Evolutionary conservation across 2,329 filamentous ascomycete genomes (phyloP).

Genomic region (Lanzia echinophila): DNA sequence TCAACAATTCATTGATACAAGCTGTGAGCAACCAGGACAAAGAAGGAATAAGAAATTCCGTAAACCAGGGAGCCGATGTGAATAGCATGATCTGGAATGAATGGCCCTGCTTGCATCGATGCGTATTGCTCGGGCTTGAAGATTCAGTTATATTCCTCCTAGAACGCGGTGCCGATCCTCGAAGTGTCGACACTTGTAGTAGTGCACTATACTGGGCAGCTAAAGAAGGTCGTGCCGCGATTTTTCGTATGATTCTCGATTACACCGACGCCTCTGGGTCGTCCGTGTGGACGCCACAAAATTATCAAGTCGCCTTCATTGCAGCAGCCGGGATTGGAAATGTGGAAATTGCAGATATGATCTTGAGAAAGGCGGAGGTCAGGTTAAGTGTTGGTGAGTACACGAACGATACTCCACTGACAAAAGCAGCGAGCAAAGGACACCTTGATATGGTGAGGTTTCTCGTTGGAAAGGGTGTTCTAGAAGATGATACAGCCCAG

Average conservation of each 20-base stretch:
- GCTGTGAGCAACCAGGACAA: conserved; percentile 11
- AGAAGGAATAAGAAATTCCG: conserved; percentile 9
- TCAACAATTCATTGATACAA: conserved; percentile 11
- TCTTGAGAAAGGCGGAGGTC: conserved; percentile 16
- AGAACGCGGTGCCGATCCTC: conserved; percentile 16
- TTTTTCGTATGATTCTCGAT: conserved; percentile 32
- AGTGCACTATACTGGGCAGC: conserved; percentile 21
- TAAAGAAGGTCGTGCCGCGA: conserved; percentile 20
- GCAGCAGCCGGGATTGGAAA: conserved; percentile 14
- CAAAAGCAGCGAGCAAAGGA: conserved; percentile 10
- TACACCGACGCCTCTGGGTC: conserved; percentile 34
- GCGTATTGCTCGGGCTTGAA: conserved; percentile 16
- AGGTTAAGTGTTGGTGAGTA: conserved; percentile 10
- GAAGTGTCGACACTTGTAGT: conserved; percentile 7
- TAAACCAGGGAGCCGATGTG: conserved; percentile 16
- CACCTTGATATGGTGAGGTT: conserved; percentile 17
- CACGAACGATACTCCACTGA: conserved; percentile 8
- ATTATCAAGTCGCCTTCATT: conserved; percentile 14
- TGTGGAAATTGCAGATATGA: conserved; percentile 13
- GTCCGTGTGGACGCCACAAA: conserved; percentile 28
- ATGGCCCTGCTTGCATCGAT: conserved; percentile 18
- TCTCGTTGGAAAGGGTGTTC: conserved; percentile 15
- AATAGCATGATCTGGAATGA: conserved; percentile 13
- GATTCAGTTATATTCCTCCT: conserved; percentile 20
- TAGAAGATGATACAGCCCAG: conserved; percentile 10